phyloP scores from a whole-genome alignment of 2,329 filamentous ascomycete species.

The Aspergillaceae sp. region DNA sequence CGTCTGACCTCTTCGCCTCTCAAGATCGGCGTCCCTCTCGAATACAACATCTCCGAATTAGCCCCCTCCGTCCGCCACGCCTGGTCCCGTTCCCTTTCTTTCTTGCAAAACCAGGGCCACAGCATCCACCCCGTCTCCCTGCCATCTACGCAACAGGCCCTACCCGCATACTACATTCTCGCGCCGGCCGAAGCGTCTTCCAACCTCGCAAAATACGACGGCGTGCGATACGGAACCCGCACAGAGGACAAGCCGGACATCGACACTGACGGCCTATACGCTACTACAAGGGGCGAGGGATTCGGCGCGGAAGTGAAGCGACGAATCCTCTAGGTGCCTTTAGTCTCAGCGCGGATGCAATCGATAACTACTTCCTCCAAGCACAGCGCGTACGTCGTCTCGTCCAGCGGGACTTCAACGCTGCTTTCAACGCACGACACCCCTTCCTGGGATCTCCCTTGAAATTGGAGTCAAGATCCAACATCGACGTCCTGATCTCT shows the following conservation, averaged over 20 bases:
- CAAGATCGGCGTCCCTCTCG: slow-evolving; percentile 53
- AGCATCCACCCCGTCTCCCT: slow-evolving; percentile 68
- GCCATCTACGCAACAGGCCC: slow-evolving; percentile 72
- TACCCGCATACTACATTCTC: slow-evolving; percentile 91
- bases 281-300: slow-evolving; percentile 60
- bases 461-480: slow-evolving; percentile 1
- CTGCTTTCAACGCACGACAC: slow-evolving; percentile 62
- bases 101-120: slow-evolving; percentile 58
- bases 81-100: slow-evolving; percentile 57
- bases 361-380: slow-evolving; percentile 94
- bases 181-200: slow-evolving; percentile 92
- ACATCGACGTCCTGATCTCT: slow-evolving; percentile 71
- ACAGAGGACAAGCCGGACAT: slow-evolving; percentile 21
- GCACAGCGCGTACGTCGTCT: slow-evolving; percentile 79
- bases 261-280: slow-evolving; percentile 60
- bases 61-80: slow-evolving; percentile 57
- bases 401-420: slow-evolving; percentile 79
- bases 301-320: slow-evolving; percentile 81
- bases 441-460: slow-evolving; percentile 42
- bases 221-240: slow-evolving; percentile 76
- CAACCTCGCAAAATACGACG: slow-evolving; percentile 94
- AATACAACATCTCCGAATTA: slow-evolving; percentile 85
- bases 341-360: slow-evolving; percentile 77
- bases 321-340: slow-evolving; percentile 86
- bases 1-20: slow-evolving; percentile 25